A percentile compares a stretch with the other conserved stretches of the same genome.
These are phyloP conservation scores for Zygotorulaspora florentina DNA, from an alignment of 805 yeast species.

Conservation along the genomic window DNA sequence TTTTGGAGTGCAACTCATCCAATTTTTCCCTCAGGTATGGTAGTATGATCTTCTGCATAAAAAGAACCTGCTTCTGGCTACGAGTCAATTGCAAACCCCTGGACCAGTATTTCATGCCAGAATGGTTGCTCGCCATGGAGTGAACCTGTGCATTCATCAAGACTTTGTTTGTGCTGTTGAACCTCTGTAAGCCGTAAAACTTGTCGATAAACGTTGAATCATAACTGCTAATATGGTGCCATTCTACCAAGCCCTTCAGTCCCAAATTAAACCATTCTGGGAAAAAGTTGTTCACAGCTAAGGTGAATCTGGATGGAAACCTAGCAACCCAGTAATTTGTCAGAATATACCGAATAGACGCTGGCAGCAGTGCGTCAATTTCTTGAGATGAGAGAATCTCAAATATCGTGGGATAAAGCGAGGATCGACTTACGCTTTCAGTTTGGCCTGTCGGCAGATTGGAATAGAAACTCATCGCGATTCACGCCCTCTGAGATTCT, in stretches of 20 bases:
- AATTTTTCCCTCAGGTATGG: conserved; percentile 70
- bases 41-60: conserved; percentile 57
- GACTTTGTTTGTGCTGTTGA: conserved; percentile 28
- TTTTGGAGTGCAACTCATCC: conserved; percentile 56
- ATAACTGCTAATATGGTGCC: conserved; percentile 64
- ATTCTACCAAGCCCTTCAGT: conserved; percentile 63
- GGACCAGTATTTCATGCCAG: conserved; percentile 18
- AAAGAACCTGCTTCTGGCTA: conserved; percentile 50
- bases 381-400: conserved; percentile 83
- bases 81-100: conserved; percentile 42
- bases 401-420: conserved; percentile 66
- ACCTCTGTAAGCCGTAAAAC: conserved; percentile 81
- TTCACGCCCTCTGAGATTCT: background rate
- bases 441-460: conserved; percentile 25
- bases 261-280: conserved; percentile 56
- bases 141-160: conserved; percentile 13
- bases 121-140: conserved; percentile 1
- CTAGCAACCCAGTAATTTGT: conserved; percentile 71
- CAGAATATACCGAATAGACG: conserved; percentile 73
- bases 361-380: conserved; percentile 70
- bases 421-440: conserved; percentile 6
- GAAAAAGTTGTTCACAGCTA: conserved; percentile 66
- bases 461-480: conserved; percentile 32
- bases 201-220: conserved; percentile 87
- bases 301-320: conserved; percentile 65